These are phyloP conservation scores for Ophiosphaerella herpotricha DNA, from an alignment of 2,329 filamentous ascomycete species.

Conservation along the genomic window DNA sequence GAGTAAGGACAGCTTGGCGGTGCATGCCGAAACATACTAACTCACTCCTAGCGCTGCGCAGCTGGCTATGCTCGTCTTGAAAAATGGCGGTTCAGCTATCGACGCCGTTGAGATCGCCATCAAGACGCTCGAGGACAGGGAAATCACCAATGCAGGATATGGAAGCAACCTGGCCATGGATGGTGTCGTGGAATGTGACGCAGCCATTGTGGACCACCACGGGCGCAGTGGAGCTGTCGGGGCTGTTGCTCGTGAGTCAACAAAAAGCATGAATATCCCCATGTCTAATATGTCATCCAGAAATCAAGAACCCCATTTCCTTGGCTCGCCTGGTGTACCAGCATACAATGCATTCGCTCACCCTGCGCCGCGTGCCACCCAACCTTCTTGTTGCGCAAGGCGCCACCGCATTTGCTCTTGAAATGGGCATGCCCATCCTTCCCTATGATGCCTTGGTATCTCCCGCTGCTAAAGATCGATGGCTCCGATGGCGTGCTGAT, in stretches of 20 bases:
- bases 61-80: constrained; percentile 80
- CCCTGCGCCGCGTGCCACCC: constrained; percentile 85
- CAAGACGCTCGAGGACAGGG: constrained; percentile 84
- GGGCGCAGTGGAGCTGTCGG: constrained; percentile 93
- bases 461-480: constrained; percentile 76
- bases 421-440: constrained; percentile 75
- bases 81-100: constrained; percentile 75
- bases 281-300: constrained; percentile 52
- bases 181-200: constrained; percentile 91
- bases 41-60: constrained; percentile 69
- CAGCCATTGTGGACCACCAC: constrained; percentile 86
- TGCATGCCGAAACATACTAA: too few species aligned
- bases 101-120: constrained; percentile 92
- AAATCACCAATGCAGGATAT: constrained; percentile 95
- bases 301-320: constrained; percentile 90
- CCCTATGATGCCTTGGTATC: constrained; percentile 80
- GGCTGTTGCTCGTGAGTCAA: constrained; percentile 78
- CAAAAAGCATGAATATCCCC: background rate
- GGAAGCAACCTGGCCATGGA: constrained; percentile 94
- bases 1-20: constrained; percentile 65
- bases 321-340: constrained; percentile 84
- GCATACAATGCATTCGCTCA: constrained; percentile 74
- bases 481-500: constrained; percentile 74
- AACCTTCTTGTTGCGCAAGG: constrained; percentile 88
- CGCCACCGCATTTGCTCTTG: constrained; percentile 81